phyloP scores from a whole-genome alignment of 805 yeast species.

The Jamesozyma jinghongensis region DNA sequence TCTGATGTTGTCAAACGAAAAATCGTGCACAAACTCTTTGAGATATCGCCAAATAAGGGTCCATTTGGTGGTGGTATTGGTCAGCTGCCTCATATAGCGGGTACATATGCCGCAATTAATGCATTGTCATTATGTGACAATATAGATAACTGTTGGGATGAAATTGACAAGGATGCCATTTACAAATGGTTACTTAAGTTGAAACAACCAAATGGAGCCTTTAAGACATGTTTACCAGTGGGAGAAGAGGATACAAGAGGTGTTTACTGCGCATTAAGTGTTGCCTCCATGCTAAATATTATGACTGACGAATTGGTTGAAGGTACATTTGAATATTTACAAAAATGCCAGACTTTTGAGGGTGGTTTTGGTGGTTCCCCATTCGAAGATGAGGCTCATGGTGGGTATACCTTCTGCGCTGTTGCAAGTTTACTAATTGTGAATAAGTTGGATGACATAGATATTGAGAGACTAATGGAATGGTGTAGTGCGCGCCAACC shows the following conservation, averaged over 20 bases:
- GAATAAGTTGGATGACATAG: constrained; percentile 34
- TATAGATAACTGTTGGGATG: constrained; percentile 33
- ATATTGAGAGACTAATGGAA: constrained; percentile 41
- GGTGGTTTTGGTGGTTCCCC: constrained; percentile 92
- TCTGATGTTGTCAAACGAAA: constrained; percentile 20
- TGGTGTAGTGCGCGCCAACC: constrained; percentile 73
- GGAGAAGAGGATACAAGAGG: constrained; percentile 88
- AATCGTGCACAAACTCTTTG: constrained; percentile 27
- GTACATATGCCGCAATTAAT: constrained; percentile 69
- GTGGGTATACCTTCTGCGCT: constrained; percentile 93
- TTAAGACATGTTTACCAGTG: constrained; percentile 30
- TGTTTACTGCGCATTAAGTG: constrained; percentile 73
- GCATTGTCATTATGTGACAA: constrained; percentile 48
- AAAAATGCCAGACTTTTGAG: constrained; percentile 76
- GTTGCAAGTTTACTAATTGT: constrained; percentile 51
- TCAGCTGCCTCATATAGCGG: constrained; percentile 77
- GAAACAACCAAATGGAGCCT: constrained; percentile 67
- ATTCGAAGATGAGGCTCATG: constrained; percentile 78
- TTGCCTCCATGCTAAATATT: constrained; percentile 58
- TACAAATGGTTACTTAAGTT: constrained; percentile 56
- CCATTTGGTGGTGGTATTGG: constrained; percentile 84
- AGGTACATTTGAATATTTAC: constrained; percentile 52
- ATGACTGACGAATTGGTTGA: constrained; percentile 49
- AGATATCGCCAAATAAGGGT: constrained; percentile 34
- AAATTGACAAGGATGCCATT: constrained; percentile 39